Percentiles rank a stretch among this genome's conserved stretches.
These are phyloP conservation scores for Cyberlindnera japonica DNA, from an alignment of 805 yeast genomes.

Conservation along the genomic window DNA sequence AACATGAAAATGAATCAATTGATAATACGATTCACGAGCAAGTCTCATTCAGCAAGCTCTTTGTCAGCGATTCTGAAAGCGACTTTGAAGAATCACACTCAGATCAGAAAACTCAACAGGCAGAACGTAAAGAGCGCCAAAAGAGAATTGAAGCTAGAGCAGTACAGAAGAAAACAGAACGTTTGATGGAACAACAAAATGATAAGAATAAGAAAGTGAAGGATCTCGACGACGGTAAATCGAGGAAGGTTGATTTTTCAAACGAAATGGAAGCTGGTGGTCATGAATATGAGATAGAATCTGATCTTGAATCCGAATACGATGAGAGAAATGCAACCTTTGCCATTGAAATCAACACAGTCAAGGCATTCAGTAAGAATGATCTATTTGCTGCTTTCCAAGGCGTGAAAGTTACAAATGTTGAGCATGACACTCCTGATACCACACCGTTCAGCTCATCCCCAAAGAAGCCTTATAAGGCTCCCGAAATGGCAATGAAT, in stretches of 20 bases:
- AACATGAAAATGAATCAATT: no score
- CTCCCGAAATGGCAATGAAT: not conserved
- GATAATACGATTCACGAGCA: no score
- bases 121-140: slow-evolving; percentile 10
- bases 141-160: slow-evolving; percentile 20
- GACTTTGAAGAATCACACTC: slow-evolving; percentile 9
- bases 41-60: slow-evolving; percentile 4
- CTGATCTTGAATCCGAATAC: slow-evolving; percentile 12
- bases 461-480: slow-evolving; percentile 2
- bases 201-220: slow-evolving; percentile 5
- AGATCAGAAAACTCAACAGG: slow-evolving; percentile 1
- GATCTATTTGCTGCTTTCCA: slow-evolving; percentile 23
- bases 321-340: slow-evolving; percentile 2
- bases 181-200: slow-evolving; percentile 22
- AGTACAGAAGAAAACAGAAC: slow-evolving; percentile 21
- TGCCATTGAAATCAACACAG: slow-evolving; percentile 13
- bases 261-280: slow-evolving; percentile 5
- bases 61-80: slow-evolving; percentile 19
- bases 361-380: slow-evolving; percentile 20
- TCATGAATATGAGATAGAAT: slow-evolving; percentile 10
- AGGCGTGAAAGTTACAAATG: slow-evolving; percentile 2
- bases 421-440: slow-evolving; percentile 10
- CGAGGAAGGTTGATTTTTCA: not conserved
- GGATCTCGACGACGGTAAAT: not conserved
- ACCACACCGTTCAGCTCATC: slow-evolving; percentile 12